Evolutionary conservation across 2,329 filamentous ascomycete species (phyloP).

Genomic region (Geoglossum cookeanum): DNA sequence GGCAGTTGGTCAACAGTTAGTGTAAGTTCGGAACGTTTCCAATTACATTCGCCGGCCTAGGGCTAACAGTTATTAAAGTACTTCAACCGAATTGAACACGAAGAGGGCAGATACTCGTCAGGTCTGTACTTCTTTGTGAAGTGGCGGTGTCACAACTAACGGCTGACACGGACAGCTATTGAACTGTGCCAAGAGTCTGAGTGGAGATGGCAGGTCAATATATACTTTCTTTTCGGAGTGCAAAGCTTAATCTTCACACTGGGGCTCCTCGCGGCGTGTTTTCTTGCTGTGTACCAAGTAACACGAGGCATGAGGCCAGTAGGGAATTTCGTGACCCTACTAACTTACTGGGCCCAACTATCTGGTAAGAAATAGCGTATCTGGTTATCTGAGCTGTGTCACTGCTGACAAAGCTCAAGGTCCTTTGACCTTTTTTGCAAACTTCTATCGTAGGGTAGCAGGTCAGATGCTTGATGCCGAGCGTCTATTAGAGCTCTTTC

Average conservation of each 20-base stretch:
- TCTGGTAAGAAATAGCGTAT: conserved; percentile 14
- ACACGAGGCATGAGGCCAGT: conserved; percentile 29
- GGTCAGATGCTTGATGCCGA: conserved; percentile 45
- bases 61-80: conserved; percentile 15
- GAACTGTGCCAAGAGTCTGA: conserved; percentile 20
- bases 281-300: conserved; percentile 35
- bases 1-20: conserved; percentile 39
- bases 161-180: conserved; percentile 14
- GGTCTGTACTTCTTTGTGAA: background rate
- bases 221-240: conserved; percentile 19
- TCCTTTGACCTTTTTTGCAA: conserved; percentile 31
- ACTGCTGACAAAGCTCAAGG: conserved; percentile 16
- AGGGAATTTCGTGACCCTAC: conserved; percentile 43
- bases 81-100: conserved; percentile 38
- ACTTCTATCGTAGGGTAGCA: conserved; percentile 28
- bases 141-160: background rate
- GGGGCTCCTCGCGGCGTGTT: conserved; percentile 28
- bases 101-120: conserved; percentile 28
- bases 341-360: conserved; percentile 39
- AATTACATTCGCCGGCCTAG: background rate
- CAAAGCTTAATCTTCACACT: conserved; percentile 29
- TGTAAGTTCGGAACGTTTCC: conserved; percentile 5
- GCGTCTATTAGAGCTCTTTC: conserved; percentile 35
- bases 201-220: conserved; percentile 15
- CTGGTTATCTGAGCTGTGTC: conserved; percentile 7